Evolutionary conservation across 2,329 filamentous ascomycete species (phyloP).

Genomic region (Clarireedia monteithiana): DNA sequence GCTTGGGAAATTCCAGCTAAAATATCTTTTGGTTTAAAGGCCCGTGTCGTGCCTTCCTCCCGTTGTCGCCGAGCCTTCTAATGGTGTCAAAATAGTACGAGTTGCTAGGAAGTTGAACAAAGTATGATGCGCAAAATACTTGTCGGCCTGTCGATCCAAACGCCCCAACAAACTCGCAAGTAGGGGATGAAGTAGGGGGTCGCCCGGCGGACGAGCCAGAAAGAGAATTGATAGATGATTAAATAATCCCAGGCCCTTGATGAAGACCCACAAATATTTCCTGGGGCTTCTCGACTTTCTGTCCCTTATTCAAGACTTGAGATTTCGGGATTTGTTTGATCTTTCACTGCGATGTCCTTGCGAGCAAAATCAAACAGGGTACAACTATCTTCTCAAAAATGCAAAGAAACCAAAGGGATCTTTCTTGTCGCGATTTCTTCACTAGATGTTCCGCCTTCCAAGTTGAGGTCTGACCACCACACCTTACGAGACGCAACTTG

Average conservation of each 20-base stretch:
- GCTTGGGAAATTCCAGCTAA: background rate
- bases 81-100: background rate
- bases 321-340: background rate
- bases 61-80: slow-evolving; percentile 11
- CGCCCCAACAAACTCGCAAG: too few species aligned
- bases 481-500: background rate
- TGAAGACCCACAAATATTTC: background rate
- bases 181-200: too few species aligned
- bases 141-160: too few species aligned
- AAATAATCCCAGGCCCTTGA: background rate
- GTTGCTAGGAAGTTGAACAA: too few species aligned
- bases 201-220: too few species aligned
- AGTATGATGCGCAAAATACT: too few species aligned
- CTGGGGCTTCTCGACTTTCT: background rate
- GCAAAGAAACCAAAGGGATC: background rate
- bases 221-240: too few species aligned
- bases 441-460: background rate
- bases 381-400: background rate
- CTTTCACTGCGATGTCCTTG: background rate
- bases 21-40: slow-evolving; percentile 10
- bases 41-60: slow-evolving; percentile 19
- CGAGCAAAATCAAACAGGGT: background rate
- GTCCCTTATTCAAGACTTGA: background rate
- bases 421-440: background rate
- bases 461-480: slow-evolving; percentile 13